These are phyloP conservation scores for Coffea humblotiana DNA, from an alignment of 305 asterid species.

Conservation along the genomic window DNA sequence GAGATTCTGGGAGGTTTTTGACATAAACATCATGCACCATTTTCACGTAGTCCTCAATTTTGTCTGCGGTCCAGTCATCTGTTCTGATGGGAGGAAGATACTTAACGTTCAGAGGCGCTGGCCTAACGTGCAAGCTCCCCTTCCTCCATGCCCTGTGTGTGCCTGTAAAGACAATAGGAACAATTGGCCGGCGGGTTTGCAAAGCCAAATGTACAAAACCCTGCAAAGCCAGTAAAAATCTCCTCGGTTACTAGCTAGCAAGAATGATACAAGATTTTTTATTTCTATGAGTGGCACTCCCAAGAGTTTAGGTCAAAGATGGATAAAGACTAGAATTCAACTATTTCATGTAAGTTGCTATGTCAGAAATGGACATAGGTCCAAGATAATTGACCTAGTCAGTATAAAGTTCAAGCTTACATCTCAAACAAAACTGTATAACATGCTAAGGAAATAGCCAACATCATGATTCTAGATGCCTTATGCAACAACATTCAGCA, in stretches of 20 bases:
- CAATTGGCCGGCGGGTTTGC: conserved; percentile 43
- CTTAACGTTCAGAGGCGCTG: conserved; percentile 38
- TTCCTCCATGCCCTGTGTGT: conserved; percentile 54
- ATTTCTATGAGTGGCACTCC: background rate
- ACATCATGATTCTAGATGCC: background rate
- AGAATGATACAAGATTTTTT: background rate
- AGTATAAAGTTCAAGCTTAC: background rate
- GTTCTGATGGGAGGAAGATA: conserved; percentile 52
- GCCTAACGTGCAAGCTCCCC: conserved; percentile 45
- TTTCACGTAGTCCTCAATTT: conserved; percentile 36
- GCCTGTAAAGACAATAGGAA: conserved; percentile 43
- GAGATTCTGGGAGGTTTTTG: conserved; percentile 38
- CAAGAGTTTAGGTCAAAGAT: background rate
- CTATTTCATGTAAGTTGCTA: background rate
- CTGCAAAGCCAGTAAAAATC: conserved; percentile 21
- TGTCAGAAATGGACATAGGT: background rate
- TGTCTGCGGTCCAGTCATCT: conserved; percentile 40
- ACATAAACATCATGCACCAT: conserved; percentile 41
- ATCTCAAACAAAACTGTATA: background rate
- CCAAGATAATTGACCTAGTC: background rate
- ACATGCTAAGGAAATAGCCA: background rate
- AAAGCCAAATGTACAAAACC: conserved; percentile 53
- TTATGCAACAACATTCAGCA: background rate
- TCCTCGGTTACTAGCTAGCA: background rate
- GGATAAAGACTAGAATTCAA: background rate